A percentile compares a stretch with the other conserved stretches of the same genome.
These are phyloP conservation scores for Annona cherimola DNA, from an alignment of 164 flowering plant genomes.

Conservation along the genomic window DNA sequence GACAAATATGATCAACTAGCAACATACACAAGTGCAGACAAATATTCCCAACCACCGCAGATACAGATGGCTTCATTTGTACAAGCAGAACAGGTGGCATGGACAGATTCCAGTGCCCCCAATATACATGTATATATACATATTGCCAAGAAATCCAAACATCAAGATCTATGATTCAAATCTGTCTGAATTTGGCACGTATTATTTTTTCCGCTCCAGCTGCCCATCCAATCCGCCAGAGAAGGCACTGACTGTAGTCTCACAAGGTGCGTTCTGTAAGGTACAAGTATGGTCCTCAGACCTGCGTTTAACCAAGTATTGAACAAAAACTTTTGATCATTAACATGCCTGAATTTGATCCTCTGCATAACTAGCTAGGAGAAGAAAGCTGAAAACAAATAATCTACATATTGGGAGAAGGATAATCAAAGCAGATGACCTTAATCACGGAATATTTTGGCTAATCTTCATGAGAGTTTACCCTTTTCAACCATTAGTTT, in stretches of 20 bases:
- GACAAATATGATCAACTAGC: not conserved
- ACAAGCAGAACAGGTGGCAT: not conserved
- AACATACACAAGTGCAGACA: not conserved
- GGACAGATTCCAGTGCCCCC: not conserved
- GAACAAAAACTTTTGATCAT: not conserved
- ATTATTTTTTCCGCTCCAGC: conserved; percentile 38
- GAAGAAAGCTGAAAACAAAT: not conserved
- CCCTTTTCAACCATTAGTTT: not conserved
- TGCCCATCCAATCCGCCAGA: conserved; percentile 48
- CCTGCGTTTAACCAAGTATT: conserved; percentile 39
- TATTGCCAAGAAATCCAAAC: not conserved
- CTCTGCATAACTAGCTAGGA: not conserved
- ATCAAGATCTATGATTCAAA: conserved; percentile 7
- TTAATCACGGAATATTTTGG: too few relatives aligned
- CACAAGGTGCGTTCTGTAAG: conserved; percentile 71
- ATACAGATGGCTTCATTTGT: not conserved
- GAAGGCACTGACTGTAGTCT: conserved; percentile 43
- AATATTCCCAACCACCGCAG: not conserved
- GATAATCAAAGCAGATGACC: too few relatives aligned
- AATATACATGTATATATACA: not conserved
- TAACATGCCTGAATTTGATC: not conserved
- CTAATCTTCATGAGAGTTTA: too few relatives aligned
- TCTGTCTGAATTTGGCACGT: conserved; percentile 21
- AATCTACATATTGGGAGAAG: not conserved
- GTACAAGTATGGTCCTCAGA: conserved; percentile 69